Conservation (phyloP, 352 stramenopile genomes). For the Globisporangium nagaii region DNA sequence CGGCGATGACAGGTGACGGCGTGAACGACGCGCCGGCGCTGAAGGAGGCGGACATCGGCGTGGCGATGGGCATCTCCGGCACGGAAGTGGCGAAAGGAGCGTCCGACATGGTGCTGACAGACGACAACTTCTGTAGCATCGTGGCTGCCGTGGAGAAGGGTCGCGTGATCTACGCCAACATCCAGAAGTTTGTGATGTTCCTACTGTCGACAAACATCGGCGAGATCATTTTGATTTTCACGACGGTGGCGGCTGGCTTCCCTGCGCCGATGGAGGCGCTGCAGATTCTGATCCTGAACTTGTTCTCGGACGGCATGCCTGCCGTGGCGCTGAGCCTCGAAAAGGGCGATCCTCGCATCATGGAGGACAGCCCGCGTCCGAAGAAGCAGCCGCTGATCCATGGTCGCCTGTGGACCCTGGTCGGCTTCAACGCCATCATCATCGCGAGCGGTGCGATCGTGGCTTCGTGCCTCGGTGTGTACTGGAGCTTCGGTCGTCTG, state of each 20-base stretch:
- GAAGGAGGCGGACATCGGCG: conserved; percentile 91
- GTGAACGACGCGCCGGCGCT: conserved; percentile 98
- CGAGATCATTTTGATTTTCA: conserved; percentile 87
- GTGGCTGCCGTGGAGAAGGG: conserved; percentile 95
- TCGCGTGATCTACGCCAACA: conserved; percentile 96
- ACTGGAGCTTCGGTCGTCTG: conserved; percentile 64
- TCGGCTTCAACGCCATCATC: conserved; percentile 54
- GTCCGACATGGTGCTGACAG: conserved; percentile 96
- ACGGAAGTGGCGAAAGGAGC: conserved; percentile 98
- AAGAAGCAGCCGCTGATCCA: conserved; percentile 51
- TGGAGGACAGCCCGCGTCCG: conserved; percentile 50
- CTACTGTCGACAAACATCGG: conserved; percentile 96
- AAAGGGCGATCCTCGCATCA: conserved; percentile 55
- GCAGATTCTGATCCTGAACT: conserved; percentile 98
- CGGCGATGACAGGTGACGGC: conserved; percentile 98
- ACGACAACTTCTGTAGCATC: conserved; percentile 98
- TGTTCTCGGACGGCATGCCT: conserved; percentile 94
- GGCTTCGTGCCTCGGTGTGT: conserved; percentile 48
- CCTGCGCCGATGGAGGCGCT: conserved; percentile 90
- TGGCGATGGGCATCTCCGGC: conserved; percentile 97
- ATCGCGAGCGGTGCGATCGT: conserved; percentile 38
- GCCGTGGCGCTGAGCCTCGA: conserved; percentile 66
- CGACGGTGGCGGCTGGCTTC: conserved; percentile 51
- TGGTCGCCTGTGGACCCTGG: conserved; percentile 52
- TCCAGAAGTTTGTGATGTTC: conserved; percentile 98